These are phyloP conservation scores for Nannochloris sp. DNA, from an alignment of 139 green algal species.

Conservation along the genomic window DNA sequence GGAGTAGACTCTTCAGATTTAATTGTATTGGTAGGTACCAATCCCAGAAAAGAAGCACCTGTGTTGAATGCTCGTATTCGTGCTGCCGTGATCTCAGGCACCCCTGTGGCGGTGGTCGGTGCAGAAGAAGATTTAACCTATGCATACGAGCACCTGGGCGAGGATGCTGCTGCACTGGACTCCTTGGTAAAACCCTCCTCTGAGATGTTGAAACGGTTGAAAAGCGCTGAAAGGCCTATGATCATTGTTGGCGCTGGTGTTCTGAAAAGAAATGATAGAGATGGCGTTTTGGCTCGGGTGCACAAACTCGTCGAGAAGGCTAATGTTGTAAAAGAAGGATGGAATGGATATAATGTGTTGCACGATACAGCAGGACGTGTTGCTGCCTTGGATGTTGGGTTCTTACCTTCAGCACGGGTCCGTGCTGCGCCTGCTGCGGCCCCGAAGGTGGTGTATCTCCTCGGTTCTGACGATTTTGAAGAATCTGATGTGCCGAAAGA, in stretches of 20 bases:
- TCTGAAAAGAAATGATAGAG: slow-evolving; percentile 64
- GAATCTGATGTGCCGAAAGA: slow-evolving; percentile 66
- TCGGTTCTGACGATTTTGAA: slow-evolving; percentile 83
- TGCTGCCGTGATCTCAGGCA: slow-evolving; percentile 53
- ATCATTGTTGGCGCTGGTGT: slow-evolving; percentile 88
- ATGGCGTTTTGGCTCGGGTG: slow-evolving; percentile 61
- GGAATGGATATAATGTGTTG: slow-evolving; percentile 96
- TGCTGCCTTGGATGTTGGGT: slow-evolving; percentile 91
- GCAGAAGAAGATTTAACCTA: slow-evolving; percentile 89
- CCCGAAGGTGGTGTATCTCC: slow-evolving; percentile 88
- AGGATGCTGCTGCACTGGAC: slow-evolving; percentile 53
- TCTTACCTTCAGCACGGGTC: slow-evolving; percentile 60
- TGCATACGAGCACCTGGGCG: slow-evolving; percentile 76
- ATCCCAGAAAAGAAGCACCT: slow-evolving; percentile 86
- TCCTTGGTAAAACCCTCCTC: slow-evolving; percentile 39
- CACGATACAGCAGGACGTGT: slow-evolving; percentile 83
- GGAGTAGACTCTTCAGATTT: slow-evolving; percentile 86
- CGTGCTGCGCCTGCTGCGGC: slow-evolving; percentile 10
- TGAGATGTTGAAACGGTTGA: slow-evolving; percentile 58
- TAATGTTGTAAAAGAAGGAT: slow-evolving; percentile 74
- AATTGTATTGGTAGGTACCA: slow-evolving; percentile 87
- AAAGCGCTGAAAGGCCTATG: slow-evolving; percentile 64
- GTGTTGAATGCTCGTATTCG: slow-evolving; percentile 91
- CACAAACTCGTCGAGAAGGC: slow-evolving; percentile 40
- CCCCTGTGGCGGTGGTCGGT: slow-evolving; percentile 16